phyloP scores from a whole-genome alignment of 2,329 filamentous ascomycete species.

The Epichloe bromicola region DNA sequence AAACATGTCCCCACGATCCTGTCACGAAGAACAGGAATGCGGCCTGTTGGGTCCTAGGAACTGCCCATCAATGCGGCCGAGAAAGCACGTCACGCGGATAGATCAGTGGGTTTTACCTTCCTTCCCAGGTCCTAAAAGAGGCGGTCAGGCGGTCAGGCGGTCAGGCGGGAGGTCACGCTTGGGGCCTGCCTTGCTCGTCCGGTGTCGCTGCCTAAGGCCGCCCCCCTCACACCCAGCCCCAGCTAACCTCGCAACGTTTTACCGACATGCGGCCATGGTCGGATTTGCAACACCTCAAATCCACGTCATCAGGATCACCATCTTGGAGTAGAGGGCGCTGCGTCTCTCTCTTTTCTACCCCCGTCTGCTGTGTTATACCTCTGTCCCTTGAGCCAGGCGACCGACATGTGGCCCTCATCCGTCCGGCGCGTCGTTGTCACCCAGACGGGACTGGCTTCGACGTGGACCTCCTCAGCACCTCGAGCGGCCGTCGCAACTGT shows the following conservation, averaged over 20 bases:
- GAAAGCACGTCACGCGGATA: constrained; percentile 1
- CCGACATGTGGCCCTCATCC: constrained; percentile 40
- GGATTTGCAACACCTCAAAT: constrained; percentile 17
- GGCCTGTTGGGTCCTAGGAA: not conserved
- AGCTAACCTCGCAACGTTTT: constrained; percentile 2
- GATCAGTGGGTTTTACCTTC: not conserved
- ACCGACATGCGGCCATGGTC: constrained; percentile 20
- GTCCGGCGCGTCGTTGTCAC: constrained; percentile 41
- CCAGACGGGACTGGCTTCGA: constrained; percentile 29
- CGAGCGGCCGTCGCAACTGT: constrained; percentile 23
- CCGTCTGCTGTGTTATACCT: constrained; percentile 1
- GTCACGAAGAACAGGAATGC: not conserved
- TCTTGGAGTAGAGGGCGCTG: constrained; percentile 13
- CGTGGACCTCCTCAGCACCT: constrained; percentile 27
- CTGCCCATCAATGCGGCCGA: not conserved
- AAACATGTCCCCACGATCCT: not conserved
- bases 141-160: not conserved
- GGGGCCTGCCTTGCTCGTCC: not conserved
- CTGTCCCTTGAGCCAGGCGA: constrained; percentile 12
- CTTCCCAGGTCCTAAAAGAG: not conserved
- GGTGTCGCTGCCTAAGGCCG: constrained; percentile 25
- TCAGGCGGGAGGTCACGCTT: not conserved
- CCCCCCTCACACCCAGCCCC: constrained; percentile 2
- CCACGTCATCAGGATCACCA: constrained; percentile 20
- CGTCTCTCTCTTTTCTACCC: constrained; percentile 7